These are phyloP conservation scores for Austropuccinia psidii DNA, from an alignment of 1,284 basidiomycete genomes.

Conservation along the genomic window DNA sequence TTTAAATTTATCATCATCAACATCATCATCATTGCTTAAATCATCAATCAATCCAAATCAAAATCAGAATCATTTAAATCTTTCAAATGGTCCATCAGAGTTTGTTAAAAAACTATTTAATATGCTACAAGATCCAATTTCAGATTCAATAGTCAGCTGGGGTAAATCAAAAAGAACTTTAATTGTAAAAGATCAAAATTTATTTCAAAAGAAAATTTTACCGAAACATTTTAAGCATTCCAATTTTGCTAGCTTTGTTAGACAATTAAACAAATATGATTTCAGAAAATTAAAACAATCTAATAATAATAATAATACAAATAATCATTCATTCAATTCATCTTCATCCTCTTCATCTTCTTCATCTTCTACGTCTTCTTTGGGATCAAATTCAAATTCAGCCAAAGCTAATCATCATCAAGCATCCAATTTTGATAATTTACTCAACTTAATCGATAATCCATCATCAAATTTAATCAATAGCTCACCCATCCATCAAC, in stretches of 20 bases:
- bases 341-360: background rate
- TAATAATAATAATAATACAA: background rate
- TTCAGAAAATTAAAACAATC: slow-evolving; percentile 70
- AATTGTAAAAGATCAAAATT: slow-evolving; percentile 96
- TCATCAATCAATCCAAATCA: no score
- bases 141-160: slow-evolving; percentile 74
- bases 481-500: background rate
- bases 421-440: no score
- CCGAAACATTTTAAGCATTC: slow-evolving; percentile 95
- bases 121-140: slow-evolving; percentile 78
- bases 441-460: background rate
- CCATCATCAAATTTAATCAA: background rate
- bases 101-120: slow-evolving; percentile 96
- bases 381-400: background rate
- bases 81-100: slow-evolving; percentile 53
- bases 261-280: slow-evolving; percentile 96
- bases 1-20: no score
- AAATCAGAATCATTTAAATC: no score
- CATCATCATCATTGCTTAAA: no score
- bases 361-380: background rate
- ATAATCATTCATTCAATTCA: background rate
- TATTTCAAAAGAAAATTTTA: slow-evolving; percentile 87
- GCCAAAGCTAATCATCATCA: no score
- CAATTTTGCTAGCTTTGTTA: slow-evolving; percentile 66
- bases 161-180: slow-evolving; percentile 77